Percentiles rank a stretch among this genome's conserved stretches.
phyloP scores from a whole-genome alignment of 129 eudicot species.

The Oenanthe sinensis region DNA sequence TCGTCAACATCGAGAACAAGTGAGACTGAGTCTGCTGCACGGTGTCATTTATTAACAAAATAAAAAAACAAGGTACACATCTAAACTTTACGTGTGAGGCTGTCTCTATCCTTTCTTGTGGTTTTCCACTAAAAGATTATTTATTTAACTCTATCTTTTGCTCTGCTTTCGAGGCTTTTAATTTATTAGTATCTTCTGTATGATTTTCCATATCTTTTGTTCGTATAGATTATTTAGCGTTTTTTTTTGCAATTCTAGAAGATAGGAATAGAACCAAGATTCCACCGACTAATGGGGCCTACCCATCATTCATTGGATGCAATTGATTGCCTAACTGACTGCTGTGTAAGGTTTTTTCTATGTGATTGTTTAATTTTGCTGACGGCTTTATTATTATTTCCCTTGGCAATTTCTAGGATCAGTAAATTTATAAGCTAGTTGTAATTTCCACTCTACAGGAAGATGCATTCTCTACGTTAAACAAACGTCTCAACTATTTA shows the following conservation, averaged over 20 bases:
- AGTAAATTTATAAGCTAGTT: neutral
- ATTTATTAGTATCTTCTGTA: neutral
- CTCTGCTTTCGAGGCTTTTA: neutral
- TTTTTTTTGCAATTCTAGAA: slow-evolving; percentile 29
- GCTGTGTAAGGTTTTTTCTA: slow-evolving; percentile 29
- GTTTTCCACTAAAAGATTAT: neutral
- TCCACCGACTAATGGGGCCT: slow-evolving; percentile 77
- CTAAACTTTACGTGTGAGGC: neutral
- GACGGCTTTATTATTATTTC: neutral
- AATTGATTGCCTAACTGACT: slow-evolving; percentile 44
- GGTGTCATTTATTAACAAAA: neutral
- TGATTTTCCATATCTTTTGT: slow-evolving; percentile 2
- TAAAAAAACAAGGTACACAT: neutral
- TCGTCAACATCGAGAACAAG: neutral
- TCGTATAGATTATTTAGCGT: neutral
- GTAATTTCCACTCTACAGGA: neutral
- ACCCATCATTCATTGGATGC: slow-evolving; percentile 43
- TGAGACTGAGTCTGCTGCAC: neutral
- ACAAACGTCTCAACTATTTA: neutral
- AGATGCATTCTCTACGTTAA: neutral
- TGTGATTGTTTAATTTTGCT: neutral
- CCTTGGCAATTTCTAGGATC: slow-evolving; percentile 3
- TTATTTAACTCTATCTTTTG: too few species aligned
- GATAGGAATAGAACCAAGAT: slow-evolving; percentile 27
- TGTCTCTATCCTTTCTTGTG: neutral